Conservation (phyloP, 78 protist genomes). For the Dictyostelium purpureum region DNA sequence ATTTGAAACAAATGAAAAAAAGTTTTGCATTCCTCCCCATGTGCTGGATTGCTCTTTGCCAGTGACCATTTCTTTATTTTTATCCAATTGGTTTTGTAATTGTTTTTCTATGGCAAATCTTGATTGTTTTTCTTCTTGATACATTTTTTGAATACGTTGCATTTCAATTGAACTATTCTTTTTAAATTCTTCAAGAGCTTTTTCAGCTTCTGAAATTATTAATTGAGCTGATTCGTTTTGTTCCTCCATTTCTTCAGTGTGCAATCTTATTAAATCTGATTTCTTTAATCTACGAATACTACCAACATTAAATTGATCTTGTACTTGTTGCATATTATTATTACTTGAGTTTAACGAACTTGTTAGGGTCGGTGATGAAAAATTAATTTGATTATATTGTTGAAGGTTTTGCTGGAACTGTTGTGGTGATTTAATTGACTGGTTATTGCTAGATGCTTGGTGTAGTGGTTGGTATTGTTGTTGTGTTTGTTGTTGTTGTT, state of each 20-base stretch:
- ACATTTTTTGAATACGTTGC: slow-evolving; percentile 30
- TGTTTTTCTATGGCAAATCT: slow-evolving; percentile 48
- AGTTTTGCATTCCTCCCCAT: slow-evolving; percentile 40
- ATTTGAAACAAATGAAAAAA: slow-evolving; percentile 50
- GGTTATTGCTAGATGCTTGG: slow-evolving; percentile 13
- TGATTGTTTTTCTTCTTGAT: slow-evolving; percentile 65
- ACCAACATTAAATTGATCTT: slow-evolving; percentile 48
- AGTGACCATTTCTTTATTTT: slow-evolving; percentile 53
- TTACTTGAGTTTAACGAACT: not conserved
- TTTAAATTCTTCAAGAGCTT: slow-evolving; percentile 28
- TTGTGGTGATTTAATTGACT: not conserved
- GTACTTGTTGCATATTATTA: not conserved
- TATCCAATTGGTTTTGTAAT: slow-evolving; percentile 37
- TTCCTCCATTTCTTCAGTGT: slow-evolving; percentile 52
- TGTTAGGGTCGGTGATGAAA: not conserved
- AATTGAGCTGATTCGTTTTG: slow-evolving; percentile 40
- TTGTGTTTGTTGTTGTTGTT: not conserved
- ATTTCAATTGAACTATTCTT: slow-evolving; percentile 14
- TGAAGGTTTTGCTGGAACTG: not conserved
- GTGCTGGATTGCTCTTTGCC: slow-evolving; percentile 39
- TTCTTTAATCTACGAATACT: slow-evolving; percentile 66
- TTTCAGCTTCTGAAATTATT: slow-evolving; percentile 11
- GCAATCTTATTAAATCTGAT: slow-evolving; percentile 46
- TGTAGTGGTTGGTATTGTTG: not conserved
- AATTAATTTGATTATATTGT: too few relatives aligned